A percentile compares a stretch with the other conserved stretches of the same genome.
These are phyloP conservation scores for Boletus rubescentipes DNA, from an alignment of 768 basidiomycete genomes.

Conservation along the genomic window DNA sequence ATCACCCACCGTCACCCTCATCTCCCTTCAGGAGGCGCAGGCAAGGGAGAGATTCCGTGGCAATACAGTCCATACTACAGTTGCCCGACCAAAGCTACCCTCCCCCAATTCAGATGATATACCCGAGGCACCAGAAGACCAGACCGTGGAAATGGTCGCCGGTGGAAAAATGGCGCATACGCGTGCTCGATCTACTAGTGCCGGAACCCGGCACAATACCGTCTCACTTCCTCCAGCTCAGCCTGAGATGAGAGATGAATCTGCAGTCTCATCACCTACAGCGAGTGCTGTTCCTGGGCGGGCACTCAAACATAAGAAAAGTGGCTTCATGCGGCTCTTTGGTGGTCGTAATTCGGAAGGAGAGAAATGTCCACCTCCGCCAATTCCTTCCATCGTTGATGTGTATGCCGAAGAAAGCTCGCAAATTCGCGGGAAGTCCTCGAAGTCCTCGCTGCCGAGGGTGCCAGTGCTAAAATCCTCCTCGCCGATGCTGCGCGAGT, in stretches of 20 bases:
- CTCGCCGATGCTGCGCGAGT: slow-evolving; percentile 36
- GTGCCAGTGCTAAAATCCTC: slow-evolving; percentile 46
- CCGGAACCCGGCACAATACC: slow-evolving; percentile 50
- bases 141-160: slow-evolving; percentile 27
- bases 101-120: slow-evolving; percentile 37
- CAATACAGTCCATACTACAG: slow-evolving; percentile 37
- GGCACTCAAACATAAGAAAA: slow-evolving; percentile 71
- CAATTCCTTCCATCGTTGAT: slow-evolving; percentile 54
- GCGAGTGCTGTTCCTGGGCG: slow-evolving; percentile 36
- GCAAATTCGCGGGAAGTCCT: slow-evolving; percentile 29
- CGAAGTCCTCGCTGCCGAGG: slow-evolving; percentile 31
- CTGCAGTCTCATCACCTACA: slow-evolving; percentile 16
- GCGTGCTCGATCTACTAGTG: slow-evolving; percentile 63
- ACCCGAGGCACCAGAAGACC: slow-evolving; percentile 14
- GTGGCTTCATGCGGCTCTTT: slow-evolving; percentile 79
- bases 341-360: slow-evolving; percentile 42
- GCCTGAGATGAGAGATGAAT: slow-evolving; percentile 45
- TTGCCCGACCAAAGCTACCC: slow-evolving; percentile 26
- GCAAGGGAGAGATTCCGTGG: slow-evolving; percentile 61
- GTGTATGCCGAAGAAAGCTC: slow-evolving; percentile 29
- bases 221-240: slow-evolving; percentile 36
- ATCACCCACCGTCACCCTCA: slow-evolving; percentile 60
- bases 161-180: slow-evolving; percentile 26
- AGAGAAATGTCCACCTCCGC: slow-evolving; percentile 44
- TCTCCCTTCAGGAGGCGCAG: slow-evolving; percentile 77